Conservation (phyloP, 495 filamentous ascomycete species). For the Penicillium simplicissimum region DNA sequence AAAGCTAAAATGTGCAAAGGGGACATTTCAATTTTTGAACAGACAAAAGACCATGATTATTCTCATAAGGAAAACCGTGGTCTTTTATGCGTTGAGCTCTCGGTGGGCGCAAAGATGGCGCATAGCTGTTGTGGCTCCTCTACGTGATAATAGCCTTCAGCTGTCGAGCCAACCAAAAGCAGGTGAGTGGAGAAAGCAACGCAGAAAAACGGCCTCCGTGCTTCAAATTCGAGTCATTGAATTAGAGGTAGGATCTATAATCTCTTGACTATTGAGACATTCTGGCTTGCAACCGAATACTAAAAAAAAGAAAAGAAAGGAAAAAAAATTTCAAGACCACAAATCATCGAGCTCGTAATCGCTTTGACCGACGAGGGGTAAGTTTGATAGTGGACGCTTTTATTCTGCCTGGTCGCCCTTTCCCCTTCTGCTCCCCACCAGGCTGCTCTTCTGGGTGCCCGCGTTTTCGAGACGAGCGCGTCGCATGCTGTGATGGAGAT, state of each 20-base stretch:
- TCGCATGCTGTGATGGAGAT: conserved; percentile 7
- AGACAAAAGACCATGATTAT: neutral
- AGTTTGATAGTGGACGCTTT: conserved; percentile 4
- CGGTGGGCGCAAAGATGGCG: neutral
- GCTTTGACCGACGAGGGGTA: conserved; percentile 4
- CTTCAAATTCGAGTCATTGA: neutral
- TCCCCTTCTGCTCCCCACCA: conserved; percentile 4
- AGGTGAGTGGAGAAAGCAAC: conserved; percentile 2
- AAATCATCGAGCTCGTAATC: conserved; percentile 8
- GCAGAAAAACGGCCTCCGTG: neutral
- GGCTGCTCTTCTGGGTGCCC: conserved; percentile 4
- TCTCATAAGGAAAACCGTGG: neutral
- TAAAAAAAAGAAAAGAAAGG: conserved; percentile 1
- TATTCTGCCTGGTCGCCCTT: neutral
- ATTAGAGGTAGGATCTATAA: neutral
- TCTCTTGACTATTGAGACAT: conserved; percentile 1
- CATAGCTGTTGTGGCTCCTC: neutral
- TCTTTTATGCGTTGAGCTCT: neutral
- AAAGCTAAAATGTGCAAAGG: too few species aligned
- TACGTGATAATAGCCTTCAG: neutral
- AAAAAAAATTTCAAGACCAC: neutral
- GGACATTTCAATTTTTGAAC: too few species aligned
- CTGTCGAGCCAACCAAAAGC: conserved; percentile 1
- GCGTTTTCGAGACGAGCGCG: conserved; percentile 6
- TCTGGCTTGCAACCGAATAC: neutral